These are phyloP conservation scores for Pichia occidentalis DNA, from an alignment of 805 yeast genomes.

Conservation along the genomic window DNA sequence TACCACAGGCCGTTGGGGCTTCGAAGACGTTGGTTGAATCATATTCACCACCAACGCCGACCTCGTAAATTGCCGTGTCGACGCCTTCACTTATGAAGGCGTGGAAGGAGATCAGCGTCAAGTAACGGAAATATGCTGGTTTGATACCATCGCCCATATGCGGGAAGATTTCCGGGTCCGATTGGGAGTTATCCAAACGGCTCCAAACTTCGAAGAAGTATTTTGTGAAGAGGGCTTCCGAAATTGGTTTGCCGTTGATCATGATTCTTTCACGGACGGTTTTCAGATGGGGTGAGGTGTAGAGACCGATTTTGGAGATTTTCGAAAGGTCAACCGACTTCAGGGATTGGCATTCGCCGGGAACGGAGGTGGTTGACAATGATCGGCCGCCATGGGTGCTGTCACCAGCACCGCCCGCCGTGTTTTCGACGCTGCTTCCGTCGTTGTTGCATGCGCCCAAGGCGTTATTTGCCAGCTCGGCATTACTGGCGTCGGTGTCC, in stretches of 20 bases:
- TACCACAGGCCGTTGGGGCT: constrained; percentile 78
- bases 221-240: constrained; percentile 71
- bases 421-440: too few species aligned
- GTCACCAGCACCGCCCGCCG: background rate
- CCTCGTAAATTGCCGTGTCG: constrained; percentile 93
- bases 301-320: constrained; percentile 73
- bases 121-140: constrained; percentile 89
- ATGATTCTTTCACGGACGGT: constrained; percentile 88
- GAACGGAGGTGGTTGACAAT: constrained; percentile 5
- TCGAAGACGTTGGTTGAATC: constrained; percentile 91
- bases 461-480: too few species aligned
- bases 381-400: constrained; percentile 6
- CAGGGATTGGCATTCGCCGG: constrained; percentile 1
- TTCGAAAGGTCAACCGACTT: constrained; percentile 12
- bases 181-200: constrained; percentile 43
- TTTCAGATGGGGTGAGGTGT: constrained; percentile 92
- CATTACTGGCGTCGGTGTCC: too few species aligned
- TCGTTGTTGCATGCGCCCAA: too few species aligned
- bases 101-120: constrained; percentile 87
- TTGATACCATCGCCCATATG: constrained; percentile 65
- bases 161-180: constrained; percentile 57
- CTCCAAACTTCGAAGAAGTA: constrained; percentile 97
- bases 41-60: constrained; percentile 96
- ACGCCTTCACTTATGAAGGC: constrained; percentile 82
- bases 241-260: constrained; percentile 79